Evolutionary conservation across 2,329 filamentous ascomycete species (phyloP), one percentile per base, ranked within the genome.

Genomic region (Trichoderma guizhouense): DNA sequence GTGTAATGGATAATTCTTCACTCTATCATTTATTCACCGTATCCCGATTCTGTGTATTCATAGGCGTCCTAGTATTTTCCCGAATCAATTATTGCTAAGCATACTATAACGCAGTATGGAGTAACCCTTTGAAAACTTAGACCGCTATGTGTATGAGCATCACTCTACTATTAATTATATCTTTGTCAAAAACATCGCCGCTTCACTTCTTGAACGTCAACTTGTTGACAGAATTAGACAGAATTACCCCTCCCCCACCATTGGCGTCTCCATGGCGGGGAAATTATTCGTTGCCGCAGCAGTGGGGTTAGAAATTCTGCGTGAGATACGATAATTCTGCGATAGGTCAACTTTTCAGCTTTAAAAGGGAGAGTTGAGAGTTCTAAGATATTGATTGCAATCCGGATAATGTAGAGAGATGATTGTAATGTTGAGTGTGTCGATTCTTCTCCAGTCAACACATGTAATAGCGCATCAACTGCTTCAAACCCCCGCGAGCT

Each of bases 221-320:
- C 12, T 24, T 32, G 6, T n/a, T 7, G 15, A 26, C 14, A 4
- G 30, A 55, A 57, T 58, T 58, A 39, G 7, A 26, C 14, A 11
- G 30, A 57, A 57, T 58, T 68, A 43, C 64, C 65, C 65, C 65
- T 68, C 53, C 65, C 65, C 53, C 53, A 60, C 34, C 24, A 68
- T 30, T n/a, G 15, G 30, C 12, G 12, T 39, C 34, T 18, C 24
- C 32, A 15, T 43, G 34, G 65, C 53, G 53, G 65, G 53, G 65
- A 12, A 36, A 12, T 34, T 36, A 18, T 36, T 14, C 32, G 30
- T 36, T 18, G 21, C 15, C 11, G 26, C n/a, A 30, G n/a, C 15
- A 14, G 51, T 12, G 36, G 24, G 60, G 15, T 64, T 26, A 32
- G 21, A 36, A 30, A 18, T 34, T 63, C 15, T 5, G 18, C 1